Base-by-base conservation (phyloP, 345 rosid species). In the Draba incana region DNA sequence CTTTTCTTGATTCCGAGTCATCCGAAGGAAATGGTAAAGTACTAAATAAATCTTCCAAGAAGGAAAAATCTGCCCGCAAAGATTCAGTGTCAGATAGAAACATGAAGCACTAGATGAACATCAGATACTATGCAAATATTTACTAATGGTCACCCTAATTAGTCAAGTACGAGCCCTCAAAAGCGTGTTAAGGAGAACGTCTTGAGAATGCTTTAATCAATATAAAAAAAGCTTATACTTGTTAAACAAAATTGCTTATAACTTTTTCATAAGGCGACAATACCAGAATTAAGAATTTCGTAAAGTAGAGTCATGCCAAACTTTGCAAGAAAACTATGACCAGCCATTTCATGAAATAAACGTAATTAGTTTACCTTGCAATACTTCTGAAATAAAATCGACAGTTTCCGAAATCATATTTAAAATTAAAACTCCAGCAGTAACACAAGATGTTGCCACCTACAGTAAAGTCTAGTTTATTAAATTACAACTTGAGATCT, bases 391-490 rank as follows among this genome's bases (percentile, higher is more conserved):
- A 66, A 88, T 80, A 45, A 84, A 69, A 76, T 71, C 62, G 46
- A 84, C 72, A 37, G 67, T 77, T 66, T 88, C 98, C 2, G 89
- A 83, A 62, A 93, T 57, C 44, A 88, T 83, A 65, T 90, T 93
- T 60, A 97, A 92, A 54, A 84, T 61, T 54, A 93, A 57, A 75
- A 90, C 87, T 63, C 84, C 88, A 52, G 91, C 90, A 56, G 92
- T 86, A 57, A 85, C 88, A 81, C 94, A 88, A 48, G 88, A 79
- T 68, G 76, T 75, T 55, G 88, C 82, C 55, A 90, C 84, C 97
- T 90, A 80, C 72, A 83, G 65, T 27, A 28, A 66, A 54, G 10
- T n/a, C 23, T 23, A 58, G 12, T 13, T 45, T 28, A 55, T 47
- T 23, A 68, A 9, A 47, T 20, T 20, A n/a, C 7, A 62, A 30